Conservation (phyloP, 2,329 filamentous ascomycete species). For the Cordyceps sp. region DNA sequence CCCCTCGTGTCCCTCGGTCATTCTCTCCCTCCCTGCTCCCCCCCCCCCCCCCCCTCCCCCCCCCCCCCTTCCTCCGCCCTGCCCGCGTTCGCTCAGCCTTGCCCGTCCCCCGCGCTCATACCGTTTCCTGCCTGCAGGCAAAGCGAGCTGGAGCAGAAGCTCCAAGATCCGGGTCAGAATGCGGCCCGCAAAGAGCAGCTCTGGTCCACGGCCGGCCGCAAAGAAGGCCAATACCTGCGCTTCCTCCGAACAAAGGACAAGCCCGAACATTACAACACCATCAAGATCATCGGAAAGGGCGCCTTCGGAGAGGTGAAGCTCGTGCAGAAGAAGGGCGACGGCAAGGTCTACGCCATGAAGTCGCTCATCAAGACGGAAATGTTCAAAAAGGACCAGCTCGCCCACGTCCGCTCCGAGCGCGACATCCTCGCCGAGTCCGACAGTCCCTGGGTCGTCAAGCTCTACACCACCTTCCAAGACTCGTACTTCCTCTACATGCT, state of each 20-base stretch:
- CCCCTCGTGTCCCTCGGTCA: no score
- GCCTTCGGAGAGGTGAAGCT: constrained; percentile 97
- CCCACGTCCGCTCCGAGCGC: constrained; percentile 91
- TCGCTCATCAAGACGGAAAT: constrained; percentile 97
- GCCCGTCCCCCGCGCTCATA: no score
- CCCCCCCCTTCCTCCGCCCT: background rate
- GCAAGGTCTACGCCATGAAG: constrained; percentile 96
- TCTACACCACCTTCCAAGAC: constrained; percentile 97
- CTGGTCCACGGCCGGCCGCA: constrained; percentile 67
- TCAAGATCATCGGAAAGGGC: constrained; percentile 98
- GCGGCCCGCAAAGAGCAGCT: constrained; percentile 68
- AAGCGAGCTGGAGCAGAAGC: constrained; percentile 76
- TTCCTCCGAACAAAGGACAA: constrained; percentile 88
- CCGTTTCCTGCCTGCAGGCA: constrained; percentile 53
- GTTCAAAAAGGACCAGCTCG: constrained; percentile 98
- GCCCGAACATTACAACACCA: constrained; percentile 84
- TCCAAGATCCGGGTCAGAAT: constrained; percentile 60
- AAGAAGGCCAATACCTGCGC: constrained; percentile 82
- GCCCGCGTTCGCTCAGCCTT: background rate
- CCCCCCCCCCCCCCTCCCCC: background rate
- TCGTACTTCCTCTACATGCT: constrained; percentile 93
- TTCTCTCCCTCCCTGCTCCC: background rate
- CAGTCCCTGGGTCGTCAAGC: constrained; percentile 97
- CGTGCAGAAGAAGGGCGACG: constrained; percentile 89
- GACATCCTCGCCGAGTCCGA: constrained; percentile 98